These are phyloP conservation scores for Trifolium repens DNA, from an alignment of 306 rosid species.

Conservation along the genomic window DNA sequence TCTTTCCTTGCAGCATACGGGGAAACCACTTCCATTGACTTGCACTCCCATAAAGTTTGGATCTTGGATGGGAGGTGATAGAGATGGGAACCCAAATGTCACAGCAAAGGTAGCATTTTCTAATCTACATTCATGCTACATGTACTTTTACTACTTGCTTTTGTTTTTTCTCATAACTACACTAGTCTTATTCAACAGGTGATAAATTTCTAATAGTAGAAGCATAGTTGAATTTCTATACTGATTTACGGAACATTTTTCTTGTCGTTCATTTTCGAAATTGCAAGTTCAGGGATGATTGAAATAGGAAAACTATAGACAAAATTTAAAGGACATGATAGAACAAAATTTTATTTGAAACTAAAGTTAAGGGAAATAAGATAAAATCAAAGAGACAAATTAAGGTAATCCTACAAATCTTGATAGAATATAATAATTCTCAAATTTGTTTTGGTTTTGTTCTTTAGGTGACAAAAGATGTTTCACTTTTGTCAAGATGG, in stretches of 20 bases:
- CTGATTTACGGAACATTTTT: conserved; percentile 7
- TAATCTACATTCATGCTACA: conserved; percentile 3
- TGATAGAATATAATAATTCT: conserved; percentile 6
- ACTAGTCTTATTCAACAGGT: conserved; percentile 15
- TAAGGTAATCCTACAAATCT: conserved; percentile 1
- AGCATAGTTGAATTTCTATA: conserved; percentile 10
- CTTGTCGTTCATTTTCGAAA: neutral
- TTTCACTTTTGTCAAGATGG: conserved; percentile 89
- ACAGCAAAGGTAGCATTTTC: conserved; percentile 73
- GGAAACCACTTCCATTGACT: conserved; percentile 87
- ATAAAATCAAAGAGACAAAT: neutral
- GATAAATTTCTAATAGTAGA: conserved; percentile 18
- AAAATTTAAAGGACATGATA: too few species aligned
- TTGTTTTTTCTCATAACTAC: conserved; percentile 25
- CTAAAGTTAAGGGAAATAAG: too few species aligned
- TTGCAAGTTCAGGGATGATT: neutral
- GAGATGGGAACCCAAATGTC: conserved; percentile 98
- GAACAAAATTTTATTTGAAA: too few species aligned
- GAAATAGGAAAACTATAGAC: neutral
- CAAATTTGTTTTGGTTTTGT: conserved; percentile 33
- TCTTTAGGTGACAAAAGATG: conserved; percentile 85
- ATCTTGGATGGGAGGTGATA: conserved; percentile 99
- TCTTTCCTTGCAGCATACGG: conserved; percentile 68
- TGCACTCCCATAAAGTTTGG: conserved; percentile 94
- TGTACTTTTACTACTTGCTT: conserved; percentile 6